These are phyloP conservation scores for Pneumocystis wakefieldiae DNA, from an alignment of 1,139 yeast species.

Conservation along the genomic window DNA sequence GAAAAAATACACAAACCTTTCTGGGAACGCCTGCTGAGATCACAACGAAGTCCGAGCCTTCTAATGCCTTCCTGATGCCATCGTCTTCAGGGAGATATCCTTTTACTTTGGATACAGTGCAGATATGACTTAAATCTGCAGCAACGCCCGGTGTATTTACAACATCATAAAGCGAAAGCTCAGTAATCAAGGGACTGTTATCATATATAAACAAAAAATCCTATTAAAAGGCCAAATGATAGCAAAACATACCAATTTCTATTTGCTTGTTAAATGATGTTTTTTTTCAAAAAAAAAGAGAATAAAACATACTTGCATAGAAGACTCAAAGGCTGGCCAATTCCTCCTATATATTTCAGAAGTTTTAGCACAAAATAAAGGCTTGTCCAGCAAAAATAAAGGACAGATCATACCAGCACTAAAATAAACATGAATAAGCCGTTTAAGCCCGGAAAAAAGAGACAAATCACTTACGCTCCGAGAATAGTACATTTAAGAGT, in stretches of 20 bases:
- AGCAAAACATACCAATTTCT: constrained; percentile 19
- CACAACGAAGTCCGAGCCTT: constrained; percentile 60
- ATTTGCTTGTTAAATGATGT: background rate
- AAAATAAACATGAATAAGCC: background rate
- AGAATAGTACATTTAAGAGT: constrained; percentile 29
- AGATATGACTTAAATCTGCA: constrained; percentile 78
- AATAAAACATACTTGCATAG: constrained; percentile 47
- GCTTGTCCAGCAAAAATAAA: background rate
- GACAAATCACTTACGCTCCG: constrained; percentile 25
- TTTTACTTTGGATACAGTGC: constrained; percentile 58
- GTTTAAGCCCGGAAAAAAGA: background rate
- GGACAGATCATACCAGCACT: background rate
- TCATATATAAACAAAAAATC: background rate
- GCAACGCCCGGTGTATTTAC: constrained; percentile 87
- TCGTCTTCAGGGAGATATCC: constrained; percentile 54
- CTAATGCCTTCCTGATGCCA: constrained; percentile 41
- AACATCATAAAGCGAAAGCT: constrained; percentile 72
- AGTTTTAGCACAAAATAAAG: constrained; percentile 24
- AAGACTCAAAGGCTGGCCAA: constrained; percentile 87
- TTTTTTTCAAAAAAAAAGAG: background rate
- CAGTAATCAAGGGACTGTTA: constrained; percentile 32
- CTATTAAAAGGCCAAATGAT: constrained; percentile 26
- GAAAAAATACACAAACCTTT: constrained; percentile 30
- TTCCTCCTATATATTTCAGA: constrained; percentile 21
- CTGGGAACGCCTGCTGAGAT: constrained; percentile 97